Evolutionary conservation across 208 protist genomes (phyloP).

Genomic region (Strigomonas galati): DNA sequence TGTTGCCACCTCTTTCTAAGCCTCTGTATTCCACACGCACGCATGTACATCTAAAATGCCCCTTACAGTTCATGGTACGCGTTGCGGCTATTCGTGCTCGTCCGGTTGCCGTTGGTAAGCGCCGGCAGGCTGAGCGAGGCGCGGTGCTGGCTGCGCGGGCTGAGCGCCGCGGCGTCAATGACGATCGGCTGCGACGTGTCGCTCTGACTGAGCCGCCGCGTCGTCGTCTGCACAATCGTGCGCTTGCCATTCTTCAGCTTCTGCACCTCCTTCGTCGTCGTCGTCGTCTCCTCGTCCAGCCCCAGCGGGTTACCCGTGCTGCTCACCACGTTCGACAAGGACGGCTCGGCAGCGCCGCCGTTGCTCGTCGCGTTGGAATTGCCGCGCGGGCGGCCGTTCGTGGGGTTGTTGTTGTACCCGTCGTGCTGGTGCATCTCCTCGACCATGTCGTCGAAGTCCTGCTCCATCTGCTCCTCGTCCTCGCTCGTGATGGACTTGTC

Average conservation of each 20-base stretch:
- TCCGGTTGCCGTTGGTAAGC: neutral
- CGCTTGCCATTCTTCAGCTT: constrained; percentile 20
- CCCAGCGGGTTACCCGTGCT: neutral
- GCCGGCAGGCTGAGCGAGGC: neutral
- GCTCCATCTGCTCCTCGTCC: constrained; percentile 17
- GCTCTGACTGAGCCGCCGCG: constrained; percentile 10
- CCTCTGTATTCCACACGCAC: too few relatives aligned
- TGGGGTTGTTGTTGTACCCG: neutral
- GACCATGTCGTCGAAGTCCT: constrained; percentile 12
- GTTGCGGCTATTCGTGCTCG: neutral
- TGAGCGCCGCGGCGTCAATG: constrained; percentile 1
- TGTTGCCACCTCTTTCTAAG: neutral
- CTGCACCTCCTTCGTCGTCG: constrained; percentile 14
- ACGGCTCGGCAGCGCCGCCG: neutral
- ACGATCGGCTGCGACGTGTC: constrained; percentile 11
- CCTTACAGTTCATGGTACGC: neutral
- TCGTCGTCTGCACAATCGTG: constrained; percentile 15
- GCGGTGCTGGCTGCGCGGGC: neutral
- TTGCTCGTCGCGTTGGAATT: neutral
- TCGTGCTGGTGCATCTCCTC: constrained; percentile 8
- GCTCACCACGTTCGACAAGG: neutral
- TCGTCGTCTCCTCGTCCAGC: constrained; percentile 15
- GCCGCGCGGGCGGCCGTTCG: too few relatives aligned
- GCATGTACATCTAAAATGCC: too few relatives aligned
- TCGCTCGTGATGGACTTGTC: neutral